Base-by-base conservation (phyloP, 2,329 filamentous ascomycete genomes). In the Bipolaris zeicola region DNA sequence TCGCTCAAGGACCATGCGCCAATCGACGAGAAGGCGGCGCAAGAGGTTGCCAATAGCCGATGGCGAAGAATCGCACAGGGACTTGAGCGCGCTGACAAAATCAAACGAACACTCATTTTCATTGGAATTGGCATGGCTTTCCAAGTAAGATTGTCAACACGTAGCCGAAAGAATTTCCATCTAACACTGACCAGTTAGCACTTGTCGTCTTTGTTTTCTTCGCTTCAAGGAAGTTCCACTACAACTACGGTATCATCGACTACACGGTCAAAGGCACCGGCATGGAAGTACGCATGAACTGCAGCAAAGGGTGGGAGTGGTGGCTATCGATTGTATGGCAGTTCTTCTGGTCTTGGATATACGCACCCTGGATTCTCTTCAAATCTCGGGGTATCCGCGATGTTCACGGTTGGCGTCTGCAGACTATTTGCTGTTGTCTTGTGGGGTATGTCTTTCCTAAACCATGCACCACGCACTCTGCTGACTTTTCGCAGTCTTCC, bases 321-420 rank as follows among this genome's bases (percentile, higher is more conserved):
- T 75, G 72, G 72, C 57, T 71, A 3, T 71, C 71, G 0, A 70
- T 75, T 11, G 65, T 73, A 2, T 75, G 72, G 72, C 72, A 75
- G 38, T 66, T 75, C 18, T 71, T 73, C 60, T 75, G 72, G 72
- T 63, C 69, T 1, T 75, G 72, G 72, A 52, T 75, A 4, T 73
- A 74, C 43, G 72, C 72, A 6, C 72, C 72, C 2, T 74, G 71
- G 52, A 61, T 70, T 50, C 61, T 75, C 8, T 74, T 71, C 67
- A 73, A 70, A 55, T 71, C 70, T 39, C 67, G 72, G 6, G 64
- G 66, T 8, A 67, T 75, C 5, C 64, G 66, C 33, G 72, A 75
- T 57, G 71, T 73, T 1, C 68, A 74, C 36, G 64, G 69, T 18
- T 75, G 71, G 72, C 58, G 71, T 5, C 26, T 69, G 1, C 71